Conservation (phyloP, 2,329 filamentous ascomycete species). For the Magnaporthiopsis incrustans region DNA sequence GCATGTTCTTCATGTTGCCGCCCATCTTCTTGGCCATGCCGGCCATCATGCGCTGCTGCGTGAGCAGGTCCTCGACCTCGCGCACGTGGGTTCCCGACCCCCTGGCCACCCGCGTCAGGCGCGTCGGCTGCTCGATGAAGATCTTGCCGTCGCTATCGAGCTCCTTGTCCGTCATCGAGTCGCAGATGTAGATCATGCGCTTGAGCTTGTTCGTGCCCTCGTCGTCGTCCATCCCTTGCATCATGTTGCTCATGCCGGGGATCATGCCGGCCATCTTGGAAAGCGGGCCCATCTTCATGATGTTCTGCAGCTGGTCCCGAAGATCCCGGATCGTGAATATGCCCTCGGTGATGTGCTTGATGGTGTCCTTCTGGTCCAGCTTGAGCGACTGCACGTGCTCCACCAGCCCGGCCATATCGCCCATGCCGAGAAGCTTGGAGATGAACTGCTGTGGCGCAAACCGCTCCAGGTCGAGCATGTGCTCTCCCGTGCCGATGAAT, state of each 20-base stretch:
- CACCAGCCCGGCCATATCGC: constrained; percentile 88
- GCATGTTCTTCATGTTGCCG: constrained; percentile 96
- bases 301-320: constrained; percentile 90
- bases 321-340: constrained; percentile 94
- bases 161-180: constrained; percentile 95
- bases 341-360: constrained; percentile 96
- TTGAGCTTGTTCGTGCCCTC: constrained; percentile 90
- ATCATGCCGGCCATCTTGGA: constrained; percentile 99
- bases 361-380: constrained; percentile 95
- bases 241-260: constrained; percentile 85
- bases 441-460: constrained; percentile 93
- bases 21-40: constrained; percentile 99
- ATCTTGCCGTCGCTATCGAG: constrained; percentile 93
- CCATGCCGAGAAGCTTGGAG: constrained; percentile 91
- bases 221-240: constrained; percentile 94
- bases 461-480: constrained; percentile 88
- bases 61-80: constrained; percentile 94
- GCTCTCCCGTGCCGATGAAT: constrained; percentile 95
- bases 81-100: constrained; percentile 85
- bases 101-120: constrained; percentile 85
- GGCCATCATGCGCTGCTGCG: constrained; percentile 97
- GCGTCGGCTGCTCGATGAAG: constrained; percentile 82
- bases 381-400: constrained; percentile 96
- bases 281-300: constrained; percentile 99
- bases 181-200: constrained; percentile 98